Base-by-base conservation (phyloP, 2,329 filamentous ascomycete genomes). In the Aspergillus transmontanensis region DNA sequence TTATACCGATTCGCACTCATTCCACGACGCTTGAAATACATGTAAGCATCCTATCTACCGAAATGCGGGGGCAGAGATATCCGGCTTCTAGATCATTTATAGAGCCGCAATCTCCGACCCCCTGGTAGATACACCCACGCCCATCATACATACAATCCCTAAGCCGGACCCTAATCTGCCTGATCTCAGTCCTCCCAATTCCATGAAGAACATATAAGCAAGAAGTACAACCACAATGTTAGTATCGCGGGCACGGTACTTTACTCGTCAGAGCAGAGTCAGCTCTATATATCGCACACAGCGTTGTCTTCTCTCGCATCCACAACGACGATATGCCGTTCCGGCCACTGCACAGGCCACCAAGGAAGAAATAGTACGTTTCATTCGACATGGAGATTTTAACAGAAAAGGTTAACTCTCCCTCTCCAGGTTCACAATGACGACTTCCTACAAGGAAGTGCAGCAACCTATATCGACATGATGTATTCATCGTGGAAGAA, bases 401-500 rank as follows among this genome's bases (percentile, higher is more conserved):
- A 4, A 21, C 19, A 4, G 5, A 21, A 11, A 21, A 45, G 19
- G 28, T 2, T 54, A 54, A 54, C 19, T 23, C 23, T 3, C 19
- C 7, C 12, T 19, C 14, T 39, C 11, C 16, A 54, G 50, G 16
- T n/a, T 19, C 50, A 54, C 19, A 54, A 54, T 51, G 54, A 41
- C 7, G 46, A 43, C 82, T 99, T 98, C 85, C 87, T 99, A 65
- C 92, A 93, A 68, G 95, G 95, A 71, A 97, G 92, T 84, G 94
- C 94, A 64, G 95, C 95, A 81, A 97, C 96, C 84, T 99, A 99
- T 83, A 93, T 99, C 78, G 95, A 99, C 80, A 95, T 97, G 85
- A 98, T 99, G 95, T 99, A 99, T 82, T 85, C 97, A 84, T 89
- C 94, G 78, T 99, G 95, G 95, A 97, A 94, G 82, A 85, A 91